A percentile compares a stretch with the other conserved stretches of the same genome.
Conservation (phyloP, 352 stramenopile genomes). For the Pythium brassicae region DNA sequence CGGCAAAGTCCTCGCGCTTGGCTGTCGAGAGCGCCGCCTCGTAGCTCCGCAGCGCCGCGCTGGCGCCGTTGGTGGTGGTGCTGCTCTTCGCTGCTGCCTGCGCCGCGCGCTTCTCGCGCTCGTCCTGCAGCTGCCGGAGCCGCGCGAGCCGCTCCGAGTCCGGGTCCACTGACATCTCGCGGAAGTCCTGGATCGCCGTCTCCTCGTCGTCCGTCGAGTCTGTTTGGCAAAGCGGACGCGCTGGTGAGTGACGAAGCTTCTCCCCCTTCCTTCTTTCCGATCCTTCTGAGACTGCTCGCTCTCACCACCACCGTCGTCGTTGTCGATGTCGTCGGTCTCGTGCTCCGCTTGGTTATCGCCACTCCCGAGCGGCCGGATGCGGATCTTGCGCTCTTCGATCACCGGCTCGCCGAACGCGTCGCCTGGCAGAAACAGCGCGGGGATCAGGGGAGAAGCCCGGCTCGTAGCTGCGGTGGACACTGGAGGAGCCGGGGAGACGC, state of each 20-base stretch:
- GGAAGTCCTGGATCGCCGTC: slow-evolving; percentile 44
- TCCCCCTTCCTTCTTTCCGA: too few relatives aligned
- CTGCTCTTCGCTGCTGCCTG: slow-evolving; percentile 28
- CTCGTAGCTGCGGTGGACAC: background rate
- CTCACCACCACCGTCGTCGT: slow-evolving; percentile 21
- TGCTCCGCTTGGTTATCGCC: slow-evolving; percentile 10
- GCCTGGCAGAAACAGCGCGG: too few relatives aligned
- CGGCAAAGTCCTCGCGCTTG: slow-evolving; percentile 46
- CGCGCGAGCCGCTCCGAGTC: slow-evolving; percentile 49
- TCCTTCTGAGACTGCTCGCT: too few relatives aligned
- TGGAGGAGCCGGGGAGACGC: slow-evolving; percentile 1
- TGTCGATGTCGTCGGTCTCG: background rate
- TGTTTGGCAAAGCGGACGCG: slow-evolving; percentile 36
- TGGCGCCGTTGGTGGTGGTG: too few relatives aligned
- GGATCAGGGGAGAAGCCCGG: background rate
- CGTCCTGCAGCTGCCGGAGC: slow-evolving; percentile 53
- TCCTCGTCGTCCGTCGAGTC: slow-evolving; percentile 27
- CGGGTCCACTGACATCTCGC: slow-evolving; percentile 47
- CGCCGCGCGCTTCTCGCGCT: slow-evolving; percentile 58
- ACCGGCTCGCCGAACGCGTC: slow-evolving; percentile 73
- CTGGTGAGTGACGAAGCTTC: slow-evolving; percentile 57
- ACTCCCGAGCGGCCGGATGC: slow-evolving; percentile 34
- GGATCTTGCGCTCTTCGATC: slow-evolving; percentile 81
- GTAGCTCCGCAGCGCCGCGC: slow-evolving; percentile 26
- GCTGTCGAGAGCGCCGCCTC: slow-evolving; percentile 37